Conservation (phyloP, 1,284 basidiomycete species). For the Pseudozyma sp. region DNA sequence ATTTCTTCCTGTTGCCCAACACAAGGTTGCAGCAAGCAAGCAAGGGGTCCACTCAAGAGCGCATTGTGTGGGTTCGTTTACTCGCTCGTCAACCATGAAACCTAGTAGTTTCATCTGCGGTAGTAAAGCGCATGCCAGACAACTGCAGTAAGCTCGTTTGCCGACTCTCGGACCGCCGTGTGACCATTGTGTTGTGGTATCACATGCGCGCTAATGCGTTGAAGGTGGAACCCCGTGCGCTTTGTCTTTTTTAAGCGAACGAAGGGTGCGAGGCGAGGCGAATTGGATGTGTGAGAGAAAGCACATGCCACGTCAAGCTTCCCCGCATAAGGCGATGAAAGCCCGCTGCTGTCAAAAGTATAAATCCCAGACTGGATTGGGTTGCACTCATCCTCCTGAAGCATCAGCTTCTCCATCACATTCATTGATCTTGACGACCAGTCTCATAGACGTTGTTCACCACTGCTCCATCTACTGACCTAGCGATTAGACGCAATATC, state of each 20-base stretch:
- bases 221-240: neutral
- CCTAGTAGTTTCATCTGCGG: no score
- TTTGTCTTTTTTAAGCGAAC: neutral
- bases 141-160: no score
- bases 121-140: no score
- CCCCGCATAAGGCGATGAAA: neutral
- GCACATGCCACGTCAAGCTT: constrained; percentile 9
- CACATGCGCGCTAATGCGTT: neutral
- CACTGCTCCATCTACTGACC: neutral
- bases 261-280: neutral
- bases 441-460: neutral
- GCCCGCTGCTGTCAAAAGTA: no score
- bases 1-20: neutral
- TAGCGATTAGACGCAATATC: neutral
- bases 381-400: neutral
- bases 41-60: neutral
- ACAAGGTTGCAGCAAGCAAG: neutral
- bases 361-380: neutral
- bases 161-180: neutral
- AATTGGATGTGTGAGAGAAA: neutral
- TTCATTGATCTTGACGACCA: neutral
- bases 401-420: neutral
- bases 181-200: neutral
- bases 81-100: no score
- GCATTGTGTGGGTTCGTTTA: no score